Evolutionary conservation across 2,329 filamentous ascomycete genomes (phyloP).

Genomic region (Calonectria henricotiae): DNA sequence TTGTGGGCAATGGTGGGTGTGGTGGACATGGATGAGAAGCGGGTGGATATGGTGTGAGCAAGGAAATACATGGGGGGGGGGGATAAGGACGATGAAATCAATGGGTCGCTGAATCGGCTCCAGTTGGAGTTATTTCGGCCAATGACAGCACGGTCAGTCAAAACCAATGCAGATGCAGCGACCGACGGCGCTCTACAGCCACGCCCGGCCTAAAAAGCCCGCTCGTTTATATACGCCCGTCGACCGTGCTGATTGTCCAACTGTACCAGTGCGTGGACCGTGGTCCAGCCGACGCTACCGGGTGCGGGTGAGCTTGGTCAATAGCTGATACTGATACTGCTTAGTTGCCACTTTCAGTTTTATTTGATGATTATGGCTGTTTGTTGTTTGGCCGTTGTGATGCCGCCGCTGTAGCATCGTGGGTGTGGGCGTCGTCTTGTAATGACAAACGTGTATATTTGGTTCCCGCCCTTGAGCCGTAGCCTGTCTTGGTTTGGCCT

Average conservation of each 20-base stretch:
- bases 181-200: constrained; percentile 46
- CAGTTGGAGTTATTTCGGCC: constrained; percentile 24
- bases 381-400: constrained; percentile 35
- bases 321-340: constrained; percentile 45
- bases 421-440: constrained; percentile 8
- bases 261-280: constrained; percentile 43
- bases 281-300: constrained; percentile 51
- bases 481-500: constrained; percentile 25
- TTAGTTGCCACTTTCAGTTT: constrained; percentile 41
- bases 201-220: constrained; percentile 29
- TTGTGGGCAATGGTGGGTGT: constrained; percentile 26
- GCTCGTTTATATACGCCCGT: constrained; percentile 41
- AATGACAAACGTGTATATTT: constrained; percentile 15
- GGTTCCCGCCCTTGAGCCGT: constrained; percentile 13
- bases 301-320: constrained; percentile 47
- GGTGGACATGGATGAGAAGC: constrained; percentile 39
- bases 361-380: constrained; percentile 35
- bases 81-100: constrained; percentile 45
- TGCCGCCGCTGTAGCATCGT: constrained; percentile 26
- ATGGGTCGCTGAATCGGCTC: constrained; percentile 41
- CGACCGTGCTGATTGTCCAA: constrained; percentile 34
- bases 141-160: constrained; percentile 22
- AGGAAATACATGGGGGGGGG: constrained; percentile 17
- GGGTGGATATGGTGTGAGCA: constrained; percentile 37
- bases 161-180: constrained; percentile 48